Percentiles rank a stretch among this genome's conserved stretches.
Conservation (phyloP, 139 green algal species). For the Chlorella sp. region DNA sequence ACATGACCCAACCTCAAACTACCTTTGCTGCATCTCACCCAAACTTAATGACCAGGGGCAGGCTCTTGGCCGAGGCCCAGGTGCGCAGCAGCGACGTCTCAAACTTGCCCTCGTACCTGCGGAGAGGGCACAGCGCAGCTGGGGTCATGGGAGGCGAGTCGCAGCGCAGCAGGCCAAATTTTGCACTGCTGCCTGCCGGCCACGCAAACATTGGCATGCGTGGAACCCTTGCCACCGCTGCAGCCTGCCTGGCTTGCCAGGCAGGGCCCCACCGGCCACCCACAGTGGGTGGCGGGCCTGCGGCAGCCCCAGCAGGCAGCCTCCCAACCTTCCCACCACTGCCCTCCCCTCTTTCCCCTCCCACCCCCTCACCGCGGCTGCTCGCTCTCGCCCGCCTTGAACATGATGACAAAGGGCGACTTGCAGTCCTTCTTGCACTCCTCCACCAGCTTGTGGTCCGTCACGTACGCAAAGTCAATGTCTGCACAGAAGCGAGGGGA, state of each 20-base stretch:
- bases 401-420: constrained; percentile 40
- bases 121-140: too few species aligned
- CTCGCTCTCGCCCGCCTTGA: constrained; percentile 39
- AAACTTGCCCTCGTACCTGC: constrained; percentile 51
- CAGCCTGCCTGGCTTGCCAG: too few species aligned
- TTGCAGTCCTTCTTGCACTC: constrained; percentile 24
- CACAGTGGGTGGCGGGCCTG: too few species aligned
- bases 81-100: constrained; percentile 24
- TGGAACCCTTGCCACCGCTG: background rate
- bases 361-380: background rate
- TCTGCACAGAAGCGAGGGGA: background rate
- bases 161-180: background rate
- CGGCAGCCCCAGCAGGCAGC: too few species aligned
- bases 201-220: background rate
- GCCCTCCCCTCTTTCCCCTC: background rate
- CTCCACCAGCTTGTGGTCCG: constrained; percentile 26
- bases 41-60: constrained; percentile 47
- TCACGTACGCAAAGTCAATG: constrained; percentile 35
- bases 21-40: constrained; percentile 3
- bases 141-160: background rate
- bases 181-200: background rate
- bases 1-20: background rate
- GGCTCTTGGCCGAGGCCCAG: constrained; percentile 30
- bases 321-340: background rate
- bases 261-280: too few species aligned